Conservation (phyloP, 257 asterid species). For the Thymus mandschuricus region DNA sequence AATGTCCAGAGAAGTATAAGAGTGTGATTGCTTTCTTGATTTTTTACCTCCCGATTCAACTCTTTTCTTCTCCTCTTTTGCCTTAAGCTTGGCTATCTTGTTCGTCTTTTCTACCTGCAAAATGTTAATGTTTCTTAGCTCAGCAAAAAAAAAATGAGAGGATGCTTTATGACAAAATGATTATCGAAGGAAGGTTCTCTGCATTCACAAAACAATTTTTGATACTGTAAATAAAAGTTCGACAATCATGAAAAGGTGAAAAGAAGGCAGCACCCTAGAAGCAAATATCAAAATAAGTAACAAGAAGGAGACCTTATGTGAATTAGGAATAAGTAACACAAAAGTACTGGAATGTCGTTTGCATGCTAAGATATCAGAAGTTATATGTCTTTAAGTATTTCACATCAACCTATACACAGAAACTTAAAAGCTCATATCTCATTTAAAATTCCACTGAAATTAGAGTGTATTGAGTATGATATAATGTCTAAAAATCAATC, state of each 20-base stretch:
- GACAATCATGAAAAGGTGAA: conserved; percentile 5
- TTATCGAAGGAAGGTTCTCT: not conserved
- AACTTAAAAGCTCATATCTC: no score
- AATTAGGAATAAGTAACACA: conserved; percentile 6
- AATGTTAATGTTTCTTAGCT: conserved; percentile 23
- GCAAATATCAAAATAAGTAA: conserved; percentile 2
- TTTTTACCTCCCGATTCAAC: conserved; percentile 79
- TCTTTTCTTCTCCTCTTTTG: conserved; percentile 74
- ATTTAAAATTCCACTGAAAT: no score
- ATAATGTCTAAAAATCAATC: no score
- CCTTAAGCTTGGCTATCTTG: conserved; percentile 84
- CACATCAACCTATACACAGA: no score
- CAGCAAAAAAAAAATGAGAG: conserved; percentile 29
- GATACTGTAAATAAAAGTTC: not conserved
- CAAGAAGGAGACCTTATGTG: not conserved
- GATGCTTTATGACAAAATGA: conserved; percentile 21
- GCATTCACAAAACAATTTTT: not conserved
- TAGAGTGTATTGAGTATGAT: no score
- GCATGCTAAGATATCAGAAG: no score
- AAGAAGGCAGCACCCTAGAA: not conserved
- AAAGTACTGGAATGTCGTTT: not conserved
- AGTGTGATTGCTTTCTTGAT: not conserved
- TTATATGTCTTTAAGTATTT: no score
- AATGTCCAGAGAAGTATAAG: conserved; percentile 4
- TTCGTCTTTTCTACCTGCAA: conserved; percentile 88